Conservation (phyloP, 192 early-diverging fungal genomes). For the Coemansia furcata region DNA sequence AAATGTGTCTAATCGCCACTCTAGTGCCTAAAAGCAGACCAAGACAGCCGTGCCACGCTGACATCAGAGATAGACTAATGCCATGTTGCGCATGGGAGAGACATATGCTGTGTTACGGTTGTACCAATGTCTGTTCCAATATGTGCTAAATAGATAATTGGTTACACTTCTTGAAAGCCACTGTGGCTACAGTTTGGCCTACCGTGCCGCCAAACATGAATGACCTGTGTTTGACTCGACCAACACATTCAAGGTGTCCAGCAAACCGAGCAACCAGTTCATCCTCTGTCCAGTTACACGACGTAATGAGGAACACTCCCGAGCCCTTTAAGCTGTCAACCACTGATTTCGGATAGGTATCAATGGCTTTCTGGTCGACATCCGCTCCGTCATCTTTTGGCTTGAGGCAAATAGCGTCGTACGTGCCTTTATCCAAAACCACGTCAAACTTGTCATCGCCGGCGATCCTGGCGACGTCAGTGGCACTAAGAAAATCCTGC, state of each 20-base stretch:
- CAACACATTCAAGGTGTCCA: conserved; percentile 62
- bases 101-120: background rate
- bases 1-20: too few relatives aligned
- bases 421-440: conserved; percentile 91
- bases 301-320: conserved; percentile 78
- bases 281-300: conserved; percentile 91
- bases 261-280: conserved; percentile 64
- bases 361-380: conserved; percentile 53
- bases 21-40: too few relatives aligned
- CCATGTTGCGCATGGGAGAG: background rate
- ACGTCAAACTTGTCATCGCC: conserved; percentile 49
- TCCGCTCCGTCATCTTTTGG: conserved; percentile 42
- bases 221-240: conserved; percentile 75
- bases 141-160: conserved; percentile 3
- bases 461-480: conserved; percentile 43
- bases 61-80: background rate
- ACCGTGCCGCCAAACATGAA: conserved; percentile 86
- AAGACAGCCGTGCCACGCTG: background rate
- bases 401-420: conserved; percentile 84
- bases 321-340: conserved; percentile 57
- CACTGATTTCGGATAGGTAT: conserved; percentile 60
- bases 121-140: background rate
- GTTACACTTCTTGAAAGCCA: conserved; percentile 61
- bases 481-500: conserved; percentile 59
- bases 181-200: conserved; percentile 85